Percentiles rank a stretch among this genome's conserved stretches.
Conservation (phyloP, 2,329 filamentous ascomycete species). For the Phaeosphaeria sp. region DNA sequence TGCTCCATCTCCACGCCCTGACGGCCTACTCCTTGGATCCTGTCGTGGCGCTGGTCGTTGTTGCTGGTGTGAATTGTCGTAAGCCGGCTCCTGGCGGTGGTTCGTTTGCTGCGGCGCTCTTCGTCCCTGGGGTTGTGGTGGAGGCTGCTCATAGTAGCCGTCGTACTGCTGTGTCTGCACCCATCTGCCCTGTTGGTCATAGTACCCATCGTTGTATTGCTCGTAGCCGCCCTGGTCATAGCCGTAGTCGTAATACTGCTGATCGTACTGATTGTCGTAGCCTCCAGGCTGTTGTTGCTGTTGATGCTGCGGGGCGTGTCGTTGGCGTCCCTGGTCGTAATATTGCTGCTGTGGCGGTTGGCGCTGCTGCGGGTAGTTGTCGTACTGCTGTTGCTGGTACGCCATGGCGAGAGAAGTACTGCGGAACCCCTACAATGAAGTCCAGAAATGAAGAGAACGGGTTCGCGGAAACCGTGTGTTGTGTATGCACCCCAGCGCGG, state of each 20-base stretch:
- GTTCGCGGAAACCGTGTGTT: neutral
- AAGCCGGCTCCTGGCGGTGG: conserved; percentile 34
- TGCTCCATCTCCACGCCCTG: conserved; percentile 31
- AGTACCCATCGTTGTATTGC: conserved; percentile 45
- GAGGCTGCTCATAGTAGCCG: conserved; percentile 30
- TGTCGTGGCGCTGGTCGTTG: conserved; percentile 31
- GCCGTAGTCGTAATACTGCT: conserved; percentile 42
- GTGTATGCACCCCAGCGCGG: neutral
- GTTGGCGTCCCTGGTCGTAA: conserved; percentile 29
- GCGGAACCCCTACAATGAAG: neutral
- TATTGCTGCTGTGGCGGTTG: conserved; percentile 44
- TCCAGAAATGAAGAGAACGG: neutral
- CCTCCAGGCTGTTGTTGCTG: conserved; percentile 39
- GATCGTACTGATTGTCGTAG: conserved; percentile 36
- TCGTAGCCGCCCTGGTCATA: conserved; percentile 44
- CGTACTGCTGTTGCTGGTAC: conserved; percentile 50
- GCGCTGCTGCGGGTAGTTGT: conserved; percentile 42
- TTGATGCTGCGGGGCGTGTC: conserved; percentile 14
- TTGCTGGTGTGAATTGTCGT: conserved; percentile 34
- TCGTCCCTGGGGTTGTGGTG: conserved; percentile 20
- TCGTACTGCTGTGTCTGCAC: conserved; percentile 33
- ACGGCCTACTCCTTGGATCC: conserved; percentile 34
- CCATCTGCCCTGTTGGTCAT: conserved; percentile 41
- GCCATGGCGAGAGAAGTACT: conserved; percentile 43
- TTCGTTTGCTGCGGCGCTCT: conserved; percentile 26